Percentiles rank a stretch among this genome's conserved stretches.
These are phyloP conservation scores for Verticillium alfalfae DNA, from an alignment of 2,329 filamentous ascomycete genomes.

Conservation along the genomic window DNA sequence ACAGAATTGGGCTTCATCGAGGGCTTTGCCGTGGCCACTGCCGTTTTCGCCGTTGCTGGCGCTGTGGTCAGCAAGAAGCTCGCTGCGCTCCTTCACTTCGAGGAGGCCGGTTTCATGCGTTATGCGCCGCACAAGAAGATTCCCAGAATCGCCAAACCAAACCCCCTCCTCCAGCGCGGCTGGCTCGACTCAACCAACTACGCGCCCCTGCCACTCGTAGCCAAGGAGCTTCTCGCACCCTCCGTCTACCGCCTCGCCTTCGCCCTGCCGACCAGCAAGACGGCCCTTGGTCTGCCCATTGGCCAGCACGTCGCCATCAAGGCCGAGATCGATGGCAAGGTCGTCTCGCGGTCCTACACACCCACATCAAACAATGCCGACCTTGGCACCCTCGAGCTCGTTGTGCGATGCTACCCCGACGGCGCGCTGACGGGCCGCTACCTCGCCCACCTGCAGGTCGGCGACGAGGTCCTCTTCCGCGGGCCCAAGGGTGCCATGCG, in stretches of 20 bases:
- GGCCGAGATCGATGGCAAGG: slow-evolving; percentile 36
- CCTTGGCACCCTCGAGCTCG: slow-evolving; percentile 41
- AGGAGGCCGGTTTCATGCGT: slow-evolving; percentile 24
- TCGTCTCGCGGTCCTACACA: slow-evolving; percentile 48
- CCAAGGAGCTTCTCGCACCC: slow-evolving; percentile 32
- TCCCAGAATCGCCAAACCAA: slow-evolving; percentile 25
- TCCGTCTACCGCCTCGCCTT: slow-evolving; percentile 42
- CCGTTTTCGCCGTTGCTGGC: slow-evolving; percentile 23
- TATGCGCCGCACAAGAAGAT: slow-evolving; percentile 33
- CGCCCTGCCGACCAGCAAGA: slow-evolving; percentile 33
- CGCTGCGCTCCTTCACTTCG: slow-evolving; percentile 22
- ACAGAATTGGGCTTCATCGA: slow-evolving; percentile 22
- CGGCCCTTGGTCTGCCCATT: slow-evolving; percentile 47
- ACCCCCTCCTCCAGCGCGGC: slow-evolving; percentile 33
- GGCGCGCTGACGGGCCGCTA: slow-evolving; percentile 45
- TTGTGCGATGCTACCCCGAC: slow-evolving; percentile 45
- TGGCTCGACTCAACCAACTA: slow-evolving; percentile 45
- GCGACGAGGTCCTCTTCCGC: slow-evolving; percentile 44
- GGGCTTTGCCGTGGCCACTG: slow-evolving; percentile 28
- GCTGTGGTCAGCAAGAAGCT: slow-evolving; percentile 21
- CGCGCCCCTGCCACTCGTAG: slow-evolving; percentile 36
- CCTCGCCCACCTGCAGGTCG: slow-evolving; percentile 37
- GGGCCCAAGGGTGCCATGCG: slow-evolving; percentile 53
- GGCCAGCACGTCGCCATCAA: slow-evolving; percentile 52
- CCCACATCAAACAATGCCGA: slow-evolving; percentile 46